Percentiles rank a stretch among this genome's conserved stretches.
Conservation (phyloP, 805 yeast genomes). For the Wickerhamiella occidentalis region DNA sequence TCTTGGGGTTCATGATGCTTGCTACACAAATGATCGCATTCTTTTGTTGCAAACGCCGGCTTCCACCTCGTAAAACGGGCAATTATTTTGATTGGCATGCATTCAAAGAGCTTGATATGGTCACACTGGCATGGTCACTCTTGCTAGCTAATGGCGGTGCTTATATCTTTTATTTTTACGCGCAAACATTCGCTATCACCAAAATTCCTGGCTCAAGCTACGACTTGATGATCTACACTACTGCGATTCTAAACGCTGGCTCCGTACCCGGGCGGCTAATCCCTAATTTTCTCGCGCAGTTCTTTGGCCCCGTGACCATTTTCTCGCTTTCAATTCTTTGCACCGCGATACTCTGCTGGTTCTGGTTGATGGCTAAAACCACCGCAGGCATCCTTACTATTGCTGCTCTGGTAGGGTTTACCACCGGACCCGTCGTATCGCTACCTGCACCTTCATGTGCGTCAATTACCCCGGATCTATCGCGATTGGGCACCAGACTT, state of each 20-base stretch:
- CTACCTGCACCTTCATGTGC: constrained; percentile 27
- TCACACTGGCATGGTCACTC: constrained; percentile 20
- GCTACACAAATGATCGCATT: constrained; percentile 22
- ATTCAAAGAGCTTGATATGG: constrained; percentile 22
- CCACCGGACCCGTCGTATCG: constrained; percentile 27
- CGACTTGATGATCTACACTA: constrained; percentile 20
- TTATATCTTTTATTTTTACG: constrained; percentile 28
- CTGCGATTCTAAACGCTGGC: constrained; percentile 29
- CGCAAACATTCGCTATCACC: constrained; percentile 25
- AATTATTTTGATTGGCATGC: constrained; percentile 21
- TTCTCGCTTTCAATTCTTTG: constrained; percentile 25
- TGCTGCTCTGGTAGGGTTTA: constrained; percentile 25
- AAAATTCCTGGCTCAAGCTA: neutral
- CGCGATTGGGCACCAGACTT: constrained; percentile 34
- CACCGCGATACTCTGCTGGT: constrained; percentile 23
- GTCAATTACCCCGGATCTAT: constrained; percentile 22
- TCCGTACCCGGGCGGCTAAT: constrained; percentile 40
- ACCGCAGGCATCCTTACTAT: constrained; percentile 26
- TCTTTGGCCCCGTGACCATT: constrained; percentile 36
- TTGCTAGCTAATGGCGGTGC: constrained; percentile 25
- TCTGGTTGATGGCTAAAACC: constrained; percentile 29
- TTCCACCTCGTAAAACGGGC: constrained; percentile 25
- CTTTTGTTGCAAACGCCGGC: constrained; percentile 22
- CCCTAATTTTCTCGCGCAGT: constrained; percentile 38
- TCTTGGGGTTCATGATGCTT: constrained; percentile 35